Evolutionary conservation across 1,139 yeast genomes (phyloP).

Genomic region (Geotrichum phurueaensis): DNA sequence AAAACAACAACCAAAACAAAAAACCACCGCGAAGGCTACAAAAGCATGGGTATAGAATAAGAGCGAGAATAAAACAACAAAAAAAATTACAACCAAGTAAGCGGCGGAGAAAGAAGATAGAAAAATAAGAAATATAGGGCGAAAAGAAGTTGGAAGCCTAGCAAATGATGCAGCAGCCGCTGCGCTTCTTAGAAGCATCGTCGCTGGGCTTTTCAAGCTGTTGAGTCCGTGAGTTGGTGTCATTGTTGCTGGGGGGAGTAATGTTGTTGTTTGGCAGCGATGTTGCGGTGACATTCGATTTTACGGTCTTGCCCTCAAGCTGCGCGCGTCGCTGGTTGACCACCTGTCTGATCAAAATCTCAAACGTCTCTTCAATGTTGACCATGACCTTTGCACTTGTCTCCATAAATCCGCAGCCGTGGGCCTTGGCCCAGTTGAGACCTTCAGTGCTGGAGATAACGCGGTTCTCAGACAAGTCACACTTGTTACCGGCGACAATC

Average conservation of each 20-base stretch:
- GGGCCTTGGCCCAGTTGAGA: constrained; percentile 63
- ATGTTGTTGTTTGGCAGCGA: neutral
- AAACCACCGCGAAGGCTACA: neutral
- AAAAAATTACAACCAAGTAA: neutral
- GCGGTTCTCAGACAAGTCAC: constrained; percentile 68
- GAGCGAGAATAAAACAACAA: neutral
- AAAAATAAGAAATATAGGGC: neutral
- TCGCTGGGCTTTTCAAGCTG: constrained; percentile 2
- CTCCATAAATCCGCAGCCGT: constrained; percentile 75
- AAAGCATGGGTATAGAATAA: neutral
- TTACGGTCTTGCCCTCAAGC: constrained; percentile 8
- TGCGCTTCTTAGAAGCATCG: constrained; percentile 4
- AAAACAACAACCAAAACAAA: neutral
- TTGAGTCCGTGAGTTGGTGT: neutral
- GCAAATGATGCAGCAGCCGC: constrained; percentile 11
- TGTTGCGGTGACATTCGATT: neutral
- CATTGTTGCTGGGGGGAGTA: neutral
- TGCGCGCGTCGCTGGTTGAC: constrained; percentile 17
- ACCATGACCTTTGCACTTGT: constrained; percentile 86
- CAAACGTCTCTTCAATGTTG: constrained; percentile 84
- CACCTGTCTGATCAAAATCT: constrained; percentile 58
- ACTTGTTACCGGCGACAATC: constrained; percentile 38
- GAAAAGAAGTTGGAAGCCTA: neutral
- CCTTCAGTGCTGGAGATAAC: constrained; percentile 82
- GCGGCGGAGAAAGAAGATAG: neutral